A percentile compares a stretch with the other conserved stretches of the same genome.
These are phyloP conservation scores for Ophiostoma angusticollis DNA, from an alignment of 2,329 filamentous ascomycete species.

Conservation along the genomic window DNA sequence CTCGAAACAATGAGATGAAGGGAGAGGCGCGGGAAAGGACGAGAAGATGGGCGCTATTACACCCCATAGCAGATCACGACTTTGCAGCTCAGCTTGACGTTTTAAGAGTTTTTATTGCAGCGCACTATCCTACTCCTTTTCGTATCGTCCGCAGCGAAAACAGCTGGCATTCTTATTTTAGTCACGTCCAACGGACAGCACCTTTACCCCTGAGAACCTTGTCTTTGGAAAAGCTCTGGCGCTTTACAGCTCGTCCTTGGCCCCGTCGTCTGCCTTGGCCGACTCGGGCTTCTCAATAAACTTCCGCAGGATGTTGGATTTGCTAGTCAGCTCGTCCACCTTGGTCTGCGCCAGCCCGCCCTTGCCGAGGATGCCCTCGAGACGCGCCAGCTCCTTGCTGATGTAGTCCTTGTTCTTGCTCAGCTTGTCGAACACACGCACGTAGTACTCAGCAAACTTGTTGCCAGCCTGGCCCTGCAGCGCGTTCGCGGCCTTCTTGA, in stretches of 20 bases:
- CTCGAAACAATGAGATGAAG: conserved; percentile 9
- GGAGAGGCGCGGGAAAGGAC: too few relatives aligned
- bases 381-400: conserved; percentile 70
- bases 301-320: conserved; percentile 76
- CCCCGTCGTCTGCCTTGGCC: conserved; percentile 31
- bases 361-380: conserved; percentile 72
- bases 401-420: conserved; percentile 64
- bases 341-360: conserved; percentile 75
- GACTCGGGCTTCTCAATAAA: conserved; percentile 53
- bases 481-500: conserved; percentile 55
- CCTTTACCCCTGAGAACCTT: too few relatives aligned
- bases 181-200: conserved; percentile 7
- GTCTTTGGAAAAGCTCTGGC: too few relatives aligned
- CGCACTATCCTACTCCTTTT: too few relatives aligned
- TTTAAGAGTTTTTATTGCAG: too few relatives aligned
- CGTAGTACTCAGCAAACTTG: conserved; percentile 88
- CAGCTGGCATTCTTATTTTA: too few relatives aligned
- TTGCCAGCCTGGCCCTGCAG: conserved; percentile 50
- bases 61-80: too few relatives aligned
- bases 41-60: too few relatives aligned
- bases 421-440: conserved; percentile 81
- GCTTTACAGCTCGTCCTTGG: conserved; percentile 59
- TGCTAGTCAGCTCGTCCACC: conserved; percentile 73
- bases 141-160: too few relatives aligned
- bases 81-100: too few relatives aligned